phyloP scores from a whole-genome alignment of 345 rosid species.

The Gossypium herbaceum region DNA sequence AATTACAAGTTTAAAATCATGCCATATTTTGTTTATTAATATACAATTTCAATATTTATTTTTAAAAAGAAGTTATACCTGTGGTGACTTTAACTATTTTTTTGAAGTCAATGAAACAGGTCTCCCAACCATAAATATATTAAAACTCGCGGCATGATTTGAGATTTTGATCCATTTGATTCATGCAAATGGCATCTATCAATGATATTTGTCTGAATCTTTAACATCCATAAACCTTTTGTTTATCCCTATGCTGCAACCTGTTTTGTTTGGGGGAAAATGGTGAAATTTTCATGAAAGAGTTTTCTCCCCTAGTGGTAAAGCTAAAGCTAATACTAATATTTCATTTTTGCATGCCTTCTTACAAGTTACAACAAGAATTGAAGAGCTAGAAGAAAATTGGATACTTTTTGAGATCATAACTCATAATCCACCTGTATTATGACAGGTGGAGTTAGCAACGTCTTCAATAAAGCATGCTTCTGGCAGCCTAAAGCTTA shows the following conservation, averaged over 20 bases:
- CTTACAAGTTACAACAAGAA: background rate
- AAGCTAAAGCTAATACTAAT: background rate
- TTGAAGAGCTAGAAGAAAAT: background rate
- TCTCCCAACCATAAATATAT: no score
- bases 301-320: background rate
- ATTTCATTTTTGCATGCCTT: background rate
- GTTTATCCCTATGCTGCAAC: background rate
- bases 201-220: background rate
- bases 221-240: background rate
- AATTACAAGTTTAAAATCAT: no score
- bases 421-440: background rate
- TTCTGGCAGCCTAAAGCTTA: conserved; percentile 87
- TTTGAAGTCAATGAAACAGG: no score
- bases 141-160: background rate
- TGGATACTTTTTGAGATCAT: background rate
- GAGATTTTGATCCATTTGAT: background rate
- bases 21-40: no score
- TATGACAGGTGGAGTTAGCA: background rate
- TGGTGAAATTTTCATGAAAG: background rate
- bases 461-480: conserved; percentile 52
- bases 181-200: background rate
- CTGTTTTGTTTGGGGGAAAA: background rate
- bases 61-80: no score
- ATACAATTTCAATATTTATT: no score
- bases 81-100: no score